phyloP scores from a whole-genome alignment of 2,329 filamentous ascomycete species.

The Penicillium sp. region DNA sequence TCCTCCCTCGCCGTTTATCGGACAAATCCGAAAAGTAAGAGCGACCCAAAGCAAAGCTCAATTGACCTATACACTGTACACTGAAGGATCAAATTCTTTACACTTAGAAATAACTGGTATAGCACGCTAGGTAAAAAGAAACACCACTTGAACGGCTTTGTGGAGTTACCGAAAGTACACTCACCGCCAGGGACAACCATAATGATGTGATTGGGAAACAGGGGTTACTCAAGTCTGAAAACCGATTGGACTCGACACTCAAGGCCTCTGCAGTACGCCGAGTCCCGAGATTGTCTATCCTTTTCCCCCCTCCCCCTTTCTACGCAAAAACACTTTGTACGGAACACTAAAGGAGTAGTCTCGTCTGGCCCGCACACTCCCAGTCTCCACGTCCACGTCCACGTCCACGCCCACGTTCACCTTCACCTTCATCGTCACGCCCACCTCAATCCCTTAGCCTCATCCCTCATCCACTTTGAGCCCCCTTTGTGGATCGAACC shows the following conservation, averaged over 20 bases:
- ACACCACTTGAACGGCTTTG: slow-evolving; percentile 3
- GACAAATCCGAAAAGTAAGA: neutral
- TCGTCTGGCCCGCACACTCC: slow-evolving; percentile 8
- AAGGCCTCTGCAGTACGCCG: neutral
- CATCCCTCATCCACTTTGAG: slow-evolving; percentile 5
- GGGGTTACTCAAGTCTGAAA: neutral
- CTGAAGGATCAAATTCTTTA: neutral
- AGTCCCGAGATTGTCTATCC: neutral
- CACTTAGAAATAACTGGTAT: neutral
- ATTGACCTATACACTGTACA: neutral
- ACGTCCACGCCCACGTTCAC: slow-evolving; percentile 1
- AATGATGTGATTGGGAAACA: slow-evolving; percentile 11
- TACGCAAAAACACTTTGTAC: neutral
- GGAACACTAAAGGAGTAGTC: neutral
- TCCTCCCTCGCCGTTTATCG: neutral
- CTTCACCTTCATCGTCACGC: neutral
- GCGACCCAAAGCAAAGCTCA: neutral
- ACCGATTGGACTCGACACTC: slow-evolving; percentile 3
- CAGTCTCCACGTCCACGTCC: slow-evolving; percentile 4
- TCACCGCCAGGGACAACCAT: slow-evolving; percentile 15
- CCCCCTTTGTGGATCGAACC: slow-evolving; percentile 2
- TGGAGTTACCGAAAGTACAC: slow-evolving; percentile 9
- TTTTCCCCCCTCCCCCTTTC: neutral
- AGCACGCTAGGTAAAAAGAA: neutral
- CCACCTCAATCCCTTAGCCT: slow-evolving; percentile 7